These are phyloP conservation scores for Volutella citrinella DNA, from an alignment of 2,329 filamentous ascomycete species.

Conservation along the genomic window DNA sequence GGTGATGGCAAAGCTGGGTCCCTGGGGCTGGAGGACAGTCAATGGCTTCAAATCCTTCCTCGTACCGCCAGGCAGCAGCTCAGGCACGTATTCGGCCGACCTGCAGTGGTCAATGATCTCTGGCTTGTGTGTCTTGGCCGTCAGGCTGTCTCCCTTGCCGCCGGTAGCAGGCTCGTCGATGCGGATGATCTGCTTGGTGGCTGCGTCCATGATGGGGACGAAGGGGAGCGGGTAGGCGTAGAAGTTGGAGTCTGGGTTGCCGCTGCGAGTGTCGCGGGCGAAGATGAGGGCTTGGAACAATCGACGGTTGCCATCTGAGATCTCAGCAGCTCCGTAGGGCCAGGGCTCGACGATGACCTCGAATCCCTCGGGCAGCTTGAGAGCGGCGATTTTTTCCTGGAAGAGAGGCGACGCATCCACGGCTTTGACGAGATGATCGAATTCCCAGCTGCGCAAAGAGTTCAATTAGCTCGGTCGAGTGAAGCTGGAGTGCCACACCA, in stretches of 20 bases:
- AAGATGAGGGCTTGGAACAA: conserved; percentile 34
- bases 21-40: conserved; percentile 40
- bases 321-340: conserved; percentile 30
- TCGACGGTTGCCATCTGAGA: conserved; percentile 26
- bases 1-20: conserved; percentile 39
- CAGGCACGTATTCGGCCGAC: conserved; percentile 38
- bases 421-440: conserved; percentile 32
- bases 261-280: conserved; percentile 25
- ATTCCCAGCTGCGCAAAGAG: conserved; percentile 25
- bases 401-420: conserved; percentile 28
- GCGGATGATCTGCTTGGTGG: conserved; percentile 29
- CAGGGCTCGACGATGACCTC: conserved; percentile 33
- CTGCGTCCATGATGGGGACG: conserved; percentile 39
- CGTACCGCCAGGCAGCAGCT: conserved; percentile 38
- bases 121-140: conserved; percentile 12
- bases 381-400: conserved; percentile 26
- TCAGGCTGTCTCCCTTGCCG: conserved; percentile 24
- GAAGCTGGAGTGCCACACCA: too few relatives aligned
- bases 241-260: conserved; percentile 49
- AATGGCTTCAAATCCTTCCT: conserved; percentile 57
- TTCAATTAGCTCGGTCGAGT: neutral
- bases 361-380: conserved; percentile 27
- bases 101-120: conserved; percentile 29
- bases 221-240: conserved; percentile 53
- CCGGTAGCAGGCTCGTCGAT: conserved; percentile 34